These are phyloP conservation scores for Phycomyces nitens DNA, from an alignment of 192 early-diverging fungal genomes.

Conservation along the genomic window DNA sequence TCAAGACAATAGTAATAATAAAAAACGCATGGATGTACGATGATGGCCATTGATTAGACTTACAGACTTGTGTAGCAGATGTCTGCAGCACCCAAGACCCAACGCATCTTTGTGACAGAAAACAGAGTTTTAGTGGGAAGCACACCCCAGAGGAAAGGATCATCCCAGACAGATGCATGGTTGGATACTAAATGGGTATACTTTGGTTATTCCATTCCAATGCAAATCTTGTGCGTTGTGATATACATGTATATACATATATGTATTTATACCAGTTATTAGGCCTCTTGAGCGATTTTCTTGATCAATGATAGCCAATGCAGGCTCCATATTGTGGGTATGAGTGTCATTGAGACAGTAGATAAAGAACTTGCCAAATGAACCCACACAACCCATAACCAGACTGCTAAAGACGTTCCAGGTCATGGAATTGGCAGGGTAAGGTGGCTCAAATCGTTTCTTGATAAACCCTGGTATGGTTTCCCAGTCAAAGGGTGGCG, in stretches of 20 bases:
- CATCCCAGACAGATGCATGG: constrained; percentile 71
- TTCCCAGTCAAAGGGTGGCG: constrained; percentile 17
- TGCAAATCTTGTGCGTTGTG: neutral
- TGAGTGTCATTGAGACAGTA: constrained; percentile 27
- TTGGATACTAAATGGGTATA: constrained; percentile 53
- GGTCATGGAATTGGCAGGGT: constrained; percentile 3
- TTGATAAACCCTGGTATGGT: constrained; percentile 13
- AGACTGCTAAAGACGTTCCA: constrained; percentile 29
- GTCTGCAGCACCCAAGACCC: constrained; percentile 86
- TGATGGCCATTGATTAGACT: too few relatives aligned
- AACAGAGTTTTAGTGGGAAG: constrained; percentile 55
- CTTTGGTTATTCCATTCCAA: neutral
- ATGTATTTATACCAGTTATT: constrained; percentile 50
- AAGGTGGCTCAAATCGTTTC: constrained; percentile 3
- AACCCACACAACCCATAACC: constrained; percentile 21
- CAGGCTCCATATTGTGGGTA: constrained; percentile 56
- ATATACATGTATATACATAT: neutral
- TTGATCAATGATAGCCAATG: constrained; percentile 52
- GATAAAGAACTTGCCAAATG: constrained; percentile 33
- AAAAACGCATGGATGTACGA: too few relatives aligned
- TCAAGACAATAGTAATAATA: too few relatives aligned
- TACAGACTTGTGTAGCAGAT: constrained; percentile 77
- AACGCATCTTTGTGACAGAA: constrained; percentile 57
- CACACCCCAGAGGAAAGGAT: constrained; percentile 73
- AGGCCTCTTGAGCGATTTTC: constrained; percentile 54